Evolutionary conservation across 495 filamentous ascomycete species (phyloP).

Genomic region (Penicillium pulvis): DNA sequence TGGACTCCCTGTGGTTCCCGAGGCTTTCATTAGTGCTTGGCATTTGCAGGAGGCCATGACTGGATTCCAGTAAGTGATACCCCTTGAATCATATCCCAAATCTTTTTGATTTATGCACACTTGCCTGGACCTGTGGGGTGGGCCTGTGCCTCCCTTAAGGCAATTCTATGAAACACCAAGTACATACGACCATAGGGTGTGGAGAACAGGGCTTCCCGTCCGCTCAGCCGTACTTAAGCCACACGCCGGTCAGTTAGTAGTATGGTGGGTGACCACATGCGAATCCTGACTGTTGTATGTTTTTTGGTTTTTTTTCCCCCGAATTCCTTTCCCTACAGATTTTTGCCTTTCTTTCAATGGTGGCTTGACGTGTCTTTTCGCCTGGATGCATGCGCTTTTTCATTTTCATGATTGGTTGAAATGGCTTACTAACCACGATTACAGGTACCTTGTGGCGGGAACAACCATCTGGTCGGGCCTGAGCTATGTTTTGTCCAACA

Average conservation of each 20-base stretch:
- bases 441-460: conserved; percentile 67
- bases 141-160: conserved; percentile 13
- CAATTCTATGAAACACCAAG: conserved; percentile 5
- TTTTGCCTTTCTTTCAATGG: too few species aligned
- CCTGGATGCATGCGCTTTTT: neutral
- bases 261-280: conserved; percentile 54
- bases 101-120: conserved; percentile 5
- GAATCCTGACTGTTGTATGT: conserved; percentile 52
- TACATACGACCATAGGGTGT: conserved; percentile 53
- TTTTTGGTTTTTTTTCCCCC: conserved; percentile 13
- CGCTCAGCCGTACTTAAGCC: conserved; percentile 53
- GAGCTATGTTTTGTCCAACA: conserved; percentile 78
- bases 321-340: too few species aligned
- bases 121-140: neutral
- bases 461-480: conserved; percentile 86
- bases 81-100: neutral
- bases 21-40: conserved; percentile 42
- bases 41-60: conserved; percentile 59
- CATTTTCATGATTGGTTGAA: conserved; percentile 1
- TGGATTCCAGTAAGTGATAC: conserved; percentile 68
- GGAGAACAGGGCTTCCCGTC: conserved; percentile 53
- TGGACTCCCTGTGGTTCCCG: conserved; percentile 65
- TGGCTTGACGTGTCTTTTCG: too few species aligned
- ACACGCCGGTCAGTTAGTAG: conserved; percentile 53
- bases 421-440: neutral